phyloP scores from a whole-genome alignment of 192 early-diverging fungal genomes.

The Rhizoclosmatium sp. region DNA sequence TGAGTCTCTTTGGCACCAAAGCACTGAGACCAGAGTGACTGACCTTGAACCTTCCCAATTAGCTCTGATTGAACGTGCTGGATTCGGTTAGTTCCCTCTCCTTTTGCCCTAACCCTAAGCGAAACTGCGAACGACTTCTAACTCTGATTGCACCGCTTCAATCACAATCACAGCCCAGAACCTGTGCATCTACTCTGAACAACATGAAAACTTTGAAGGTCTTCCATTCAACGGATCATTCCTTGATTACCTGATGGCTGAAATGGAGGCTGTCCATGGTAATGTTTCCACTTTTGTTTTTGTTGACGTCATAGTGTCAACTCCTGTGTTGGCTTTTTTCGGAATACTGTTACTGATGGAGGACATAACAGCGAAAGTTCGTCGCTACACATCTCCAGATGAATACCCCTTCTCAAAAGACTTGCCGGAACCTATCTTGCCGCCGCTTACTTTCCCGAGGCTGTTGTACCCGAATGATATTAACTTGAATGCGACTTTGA shows the following conservation, averaged over 20 bases:
- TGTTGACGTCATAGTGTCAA: background rate
- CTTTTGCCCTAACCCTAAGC: background rate
- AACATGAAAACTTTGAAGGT: conserved; percentile 66
- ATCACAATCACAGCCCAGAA: conserved; percentile 66
- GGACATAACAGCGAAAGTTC: conserved; percentile 76
- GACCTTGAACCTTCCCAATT: conserved; percentile 13
- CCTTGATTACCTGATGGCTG: conserved; percentile 88
- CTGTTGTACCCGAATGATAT: conserved; percentile 77
- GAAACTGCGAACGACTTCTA: background rate
- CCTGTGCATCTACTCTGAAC: conserved; percentile 70
- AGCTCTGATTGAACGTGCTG: conserved; percentile 94
- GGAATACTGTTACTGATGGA: no score
- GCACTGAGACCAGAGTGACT: background rate
- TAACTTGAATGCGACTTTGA: conserved; percentile 87
- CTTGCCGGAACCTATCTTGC: conserved; percentile 88
- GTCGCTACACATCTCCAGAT: conserved; percentile 89
- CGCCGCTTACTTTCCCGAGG: conserved; percentile 80
- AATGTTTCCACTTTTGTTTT: conserved; percentile 9
- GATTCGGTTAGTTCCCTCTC: conserved; percentile 64
- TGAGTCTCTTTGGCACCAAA: conserved; percentile 31
- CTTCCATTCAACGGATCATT: conserved; percentile 75
- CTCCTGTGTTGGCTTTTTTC: no score
- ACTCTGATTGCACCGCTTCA: background rate
- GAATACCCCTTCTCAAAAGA: conserved; percentile 90
- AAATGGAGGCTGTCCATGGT: conserved; percentile 93